phyloP scores from a whole-genome alignment of 2,329 filamentous ascomycete species.

The Fusarium hainanense region DNA sequence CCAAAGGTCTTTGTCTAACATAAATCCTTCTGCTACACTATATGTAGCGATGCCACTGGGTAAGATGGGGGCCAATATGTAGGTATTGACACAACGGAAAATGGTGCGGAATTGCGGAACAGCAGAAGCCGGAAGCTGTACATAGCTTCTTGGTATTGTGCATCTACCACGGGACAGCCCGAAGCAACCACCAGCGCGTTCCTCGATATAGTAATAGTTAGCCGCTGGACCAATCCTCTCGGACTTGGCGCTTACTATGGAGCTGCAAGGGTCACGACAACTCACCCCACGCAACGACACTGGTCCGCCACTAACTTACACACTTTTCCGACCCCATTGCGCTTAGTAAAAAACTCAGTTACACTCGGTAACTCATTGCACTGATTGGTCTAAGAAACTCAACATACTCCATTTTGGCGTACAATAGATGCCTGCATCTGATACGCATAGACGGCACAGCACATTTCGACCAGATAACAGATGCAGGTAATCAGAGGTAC shows the following conservation, averaged over 20 bases:
- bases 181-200: not conserved
- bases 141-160: too few species aligned
- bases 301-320: not conserved
- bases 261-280: not conserved
- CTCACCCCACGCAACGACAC: not conserved
- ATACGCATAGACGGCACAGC: not conserved
- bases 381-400: not conserved
- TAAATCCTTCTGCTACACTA: too few species aligned
- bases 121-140: too few species aligned
- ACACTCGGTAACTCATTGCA: not conserved
- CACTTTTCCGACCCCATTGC: not conserved
- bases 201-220: not conserved
- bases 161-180: not conserved
- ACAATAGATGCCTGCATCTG: not conserved
- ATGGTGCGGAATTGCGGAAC: too few species aligned
- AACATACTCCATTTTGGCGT: not conserved
- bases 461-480: not conserved
- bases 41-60: too few species aligned
- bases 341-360: too few species aligned
- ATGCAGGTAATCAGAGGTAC: not conserved
- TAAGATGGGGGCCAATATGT: too few species aligned
- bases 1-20: too few species aligned
- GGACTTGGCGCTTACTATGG: not conserved
- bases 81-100: too few species aligned
- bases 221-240: not conserved